Evolutionary conservation across 495 filamentous ascomycete genomes (phyloP).

Genomic region (Trichoderma virens): DNA sequence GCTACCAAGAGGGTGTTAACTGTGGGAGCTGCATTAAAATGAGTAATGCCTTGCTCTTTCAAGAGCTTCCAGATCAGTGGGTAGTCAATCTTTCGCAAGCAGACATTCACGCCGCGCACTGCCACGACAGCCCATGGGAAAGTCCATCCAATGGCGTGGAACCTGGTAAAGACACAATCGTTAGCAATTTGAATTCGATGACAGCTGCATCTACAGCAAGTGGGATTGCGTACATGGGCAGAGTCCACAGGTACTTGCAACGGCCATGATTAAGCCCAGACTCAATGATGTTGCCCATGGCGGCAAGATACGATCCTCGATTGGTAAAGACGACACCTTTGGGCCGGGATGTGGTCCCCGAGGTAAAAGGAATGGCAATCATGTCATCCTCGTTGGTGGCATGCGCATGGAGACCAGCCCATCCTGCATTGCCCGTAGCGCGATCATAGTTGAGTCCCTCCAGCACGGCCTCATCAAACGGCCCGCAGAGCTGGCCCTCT

Average conservation of each 20-base stretch:
- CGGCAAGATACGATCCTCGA: conserved; percentile 75
- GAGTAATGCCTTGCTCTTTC: conserved; percentile 76
- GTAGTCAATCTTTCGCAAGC: conserved; percentile 91
- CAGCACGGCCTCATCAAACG: conserved; percentile 75
- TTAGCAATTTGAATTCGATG: conserved; percentile 13
- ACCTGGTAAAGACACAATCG: conserved; percentile 26
- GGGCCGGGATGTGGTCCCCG: conserved; percentile 82
- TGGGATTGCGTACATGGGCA: conserved; percentile 57
- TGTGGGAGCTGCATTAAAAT: conserved; percentile 94
- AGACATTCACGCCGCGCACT: conserved; percentile 89
- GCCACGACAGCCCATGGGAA: conserved; percentile 87
- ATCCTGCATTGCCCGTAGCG: conserved; percentile 56
- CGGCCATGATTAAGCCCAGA: conserved; percentile 61
- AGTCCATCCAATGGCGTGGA: conserved; percentile 90
- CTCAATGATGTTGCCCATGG: conserved; percentile 81
- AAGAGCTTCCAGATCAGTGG: conserved; percentile 82
- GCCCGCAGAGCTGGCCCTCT: conserved; percentile 64
- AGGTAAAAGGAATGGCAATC: conserved; percentile 79
- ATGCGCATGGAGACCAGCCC: conserved; percentile 66
- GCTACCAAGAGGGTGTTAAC: conserved; percentile 91
- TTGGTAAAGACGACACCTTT: conserved; percentile 95
- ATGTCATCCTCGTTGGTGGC: conserved; percentile 65
- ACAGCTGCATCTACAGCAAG: neutral
- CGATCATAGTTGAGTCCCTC: conserved; percentile 70
- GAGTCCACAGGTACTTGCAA: conserved; percentile 82